Conservation (phyloP, 73 alveolate species). For the Strombidium stylifer region DNA sequence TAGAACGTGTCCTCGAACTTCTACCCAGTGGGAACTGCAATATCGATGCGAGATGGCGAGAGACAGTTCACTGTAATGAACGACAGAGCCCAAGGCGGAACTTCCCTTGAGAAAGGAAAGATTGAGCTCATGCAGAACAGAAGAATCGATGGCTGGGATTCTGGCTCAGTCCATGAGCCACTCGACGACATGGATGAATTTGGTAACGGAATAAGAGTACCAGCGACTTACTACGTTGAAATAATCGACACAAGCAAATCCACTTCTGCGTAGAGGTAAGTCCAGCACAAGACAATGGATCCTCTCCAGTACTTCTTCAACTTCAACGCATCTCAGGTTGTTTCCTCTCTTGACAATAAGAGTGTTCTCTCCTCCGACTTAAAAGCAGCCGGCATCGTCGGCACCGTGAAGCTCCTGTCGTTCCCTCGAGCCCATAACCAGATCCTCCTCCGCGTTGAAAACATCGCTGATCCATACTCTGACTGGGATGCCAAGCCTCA, state of each 20-base stretch:
- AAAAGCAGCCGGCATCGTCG: slow-evolving; percentile 23
- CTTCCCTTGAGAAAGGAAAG: slow-evolving; percentile 75
- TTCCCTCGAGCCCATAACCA: slow-evolving; percentile 18
- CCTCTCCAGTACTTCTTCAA: slow-evolving; percentile 26
- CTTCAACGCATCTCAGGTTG: neutral
- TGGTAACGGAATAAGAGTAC: slow-evolving; percentile 86
- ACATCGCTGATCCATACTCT: slow-evolving; percentile 29
- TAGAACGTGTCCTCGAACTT: slow-evolving; percentile 68
- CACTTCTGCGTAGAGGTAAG: neutral
- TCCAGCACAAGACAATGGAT: neutral
- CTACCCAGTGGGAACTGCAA: slow-evolving; percentile 78
- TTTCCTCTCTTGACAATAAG: slow-evolving; percentile 8
- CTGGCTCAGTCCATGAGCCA: slow-evolving; percentile 3
- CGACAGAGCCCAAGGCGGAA: slow-evolving; percentile 84
- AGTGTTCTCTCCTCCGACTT: slow-evolving; percentile 55
- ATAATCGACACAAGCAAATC: neutral
- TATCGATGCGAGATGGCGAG: slow-evolving; percentile 49
- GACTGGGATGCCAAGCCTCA: slow-evolving; percentile 16
- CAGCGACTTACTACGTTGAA: slow-evolving; percentile 46
- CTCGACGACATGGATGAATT: neutral
- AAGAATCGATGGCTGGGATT: slow-evolving; percentile 29
- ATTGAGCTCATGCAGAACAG: slow-evolving; percentile 88
- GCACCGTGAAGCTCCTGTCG: neutral
- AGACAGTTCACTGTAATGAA: slow-evolving; percentile 31
- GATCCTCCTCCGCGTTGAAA: slow-evolving; percentile 17